These are phyloP conservation scores for Penicillium verrucosum DNA, from an alignment of 2,329 filamentous ascomycete genomes.

Conservation along the genomic window DNA sequence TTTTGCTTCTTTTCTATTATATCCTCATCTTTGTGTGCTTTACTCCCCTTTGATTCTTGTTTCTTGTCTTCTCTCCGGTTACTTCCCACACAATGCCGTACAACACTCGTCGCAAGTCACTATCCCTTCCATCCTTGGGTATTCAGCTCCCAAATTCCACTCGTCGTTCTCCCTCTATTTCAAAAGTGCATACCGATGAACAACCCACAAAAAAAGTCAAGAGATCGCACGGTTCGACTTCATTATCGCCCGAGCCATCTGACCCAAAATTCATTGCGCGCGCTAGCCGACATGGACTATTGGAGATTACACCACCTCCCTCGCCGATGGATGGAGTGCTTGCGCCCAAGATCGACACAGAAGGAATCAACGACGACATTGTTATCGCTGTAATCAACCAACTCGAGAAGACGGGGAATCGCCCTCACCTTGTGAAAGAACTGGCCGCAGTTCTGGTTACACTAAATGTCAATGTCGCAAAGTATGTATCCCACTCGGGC, in stretches of 20 bases:
- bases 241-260: slow-evolving; percentile 41
- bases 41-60: slow-evolving; percentile 5
- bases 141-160: slow-evolving; percentile 71
- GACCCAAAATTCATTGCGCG: slow-evolving; percentile 26
- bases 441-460: slow-evolving; percentile 75
- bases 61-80: slow-evolving; percentile 19
- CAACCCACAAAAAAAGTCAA: slow-evolving; percentile 69
- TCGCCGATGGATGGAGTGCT: slow-evolving; percentile 58
- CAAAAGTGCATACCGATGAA: slow-evolving; percentile 59
- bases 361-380: slow-evolving; percentile 89
- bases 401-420: slow-evolving; percentile 83
- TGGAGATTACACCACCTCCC: slow-evolving; percentile 75
- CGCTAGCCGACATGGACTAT: slow-evolving; percentile 47
- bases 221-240: slow-evolving; percentile 63
- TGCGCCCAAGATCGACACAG: slow-evolving; percentile 66
- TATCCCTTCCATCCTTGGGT: slow-evolving; percentile 87
- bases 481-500: slow-evolving; percentile 59
- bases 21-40: background rate
- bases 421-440: slow-evolving; percentile 92
- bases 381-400: slow-evolving; percentile 87
- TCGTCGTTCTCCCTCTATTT: slow-evolving; percentile 58
- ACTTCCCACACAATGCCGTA: slow-evolving; percentile 67
- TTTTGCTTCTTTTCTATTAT: slow-evolving; percentile 7
- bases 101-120: slow-evolving; percentile 93
- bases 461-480: slow-evolving; percentile 78